A percentile compares a stretch with the other conserved stretches of the same genome.
Evolutionary conservation across 768 basidiomycete genomes (phyloP).

Genomic region (Leccinum longicurvipes): DNA sequence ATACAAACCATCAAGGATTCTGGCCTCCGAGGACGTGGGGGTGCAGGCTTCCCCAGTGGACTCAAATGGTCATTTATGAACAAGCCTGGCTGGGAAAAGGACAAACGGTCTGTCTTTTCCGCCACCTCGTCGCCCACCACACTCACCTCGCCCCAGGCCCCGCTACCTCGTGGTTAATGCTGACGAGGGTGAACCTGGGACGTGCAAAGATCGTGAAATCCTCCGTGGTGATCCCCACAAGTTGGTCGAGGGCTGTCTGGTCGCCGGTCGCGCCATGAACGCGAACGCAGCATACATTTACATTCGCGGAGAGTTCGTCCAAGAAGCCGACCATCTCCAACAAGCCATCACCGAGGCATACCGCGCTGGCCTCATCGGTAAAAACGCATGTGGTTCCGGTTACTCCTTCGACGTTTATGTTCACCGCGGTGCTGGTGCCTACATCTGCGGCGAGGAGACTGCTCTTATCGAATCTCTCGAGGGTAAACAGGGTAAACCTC

Average conservation of each 20-base stretch:
- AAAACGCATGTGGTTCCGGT: slow-evolving; percentile 87
- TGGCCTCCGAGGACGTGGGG: slow-evolving; percentile 91
- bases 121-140: neutral
- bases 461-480: slow-evolving; percentile 96
- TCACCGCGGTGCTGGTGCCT: slow-evolving; percentile 97
- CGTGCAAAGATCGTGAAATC: slow-evolving; percentile 99
- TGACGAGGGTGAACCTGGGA: slow-evolving; percentile 98
- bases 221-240: slow-evolving; percentile 98
- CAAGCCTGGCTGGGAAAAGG: slow-evolving; percentile 98
- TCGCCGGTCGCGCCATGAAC: slow-evolving; percentile 97
- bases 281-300: slow-evolving; percentile 99
- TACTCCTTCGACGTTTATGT: slow-evolving; percentile 97
- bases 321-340: slow-evolving; percentile 91
- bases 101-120: slow-evolving; percentile 56
- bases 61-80: slow-evolving; percentile 99
- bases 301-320: slow-evolving; percentile 97
- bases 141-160: slow-evolving; percentile 51
- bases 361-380: slow-evolving; percentile 81
- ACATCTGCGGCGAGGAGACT: slow-evolving; percentile 98
- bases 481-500: slow-evolving; percentile 97
- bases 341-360: slow-evolving; percentile 97
- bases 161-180: slow-evolving; percentile 97
- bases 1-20: slow-evolving; percentile 96
- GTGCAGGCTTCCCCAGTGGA: slow-evolving; percentile 95
- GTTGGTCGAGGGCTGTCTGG: slow-evolving; percentile 94